Evolutionary conservation across 1,139 yeast species (phyloP).

Genomic region (Magnusiomyces ingens): DNA sequence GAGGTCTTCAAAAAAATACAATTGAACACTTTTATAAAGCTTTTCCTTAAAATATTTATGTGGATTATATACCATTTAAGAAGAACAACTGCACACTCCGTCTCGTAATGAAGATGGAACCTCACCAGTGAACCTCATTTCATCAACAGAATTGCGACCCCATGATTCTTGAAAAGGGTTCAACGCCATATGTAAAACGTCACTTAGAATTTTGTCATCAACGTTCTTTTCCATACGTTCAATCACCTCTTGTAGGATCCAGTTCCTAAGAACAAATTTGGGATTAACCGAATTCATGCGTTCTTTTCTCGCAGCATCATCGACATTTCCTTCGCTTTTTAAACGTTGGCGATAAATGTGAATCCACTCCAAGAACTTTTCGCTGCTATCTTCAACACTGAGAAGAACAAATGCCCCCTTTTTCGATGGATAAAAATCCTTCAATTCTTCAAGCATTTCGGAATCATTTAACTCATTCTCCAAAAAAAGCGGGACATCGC

Average conservation of each 20-base stretch:
- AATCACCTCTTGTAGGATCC: conserved; percentile 84
- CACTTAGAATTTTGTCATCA: conserved; percentile 25
- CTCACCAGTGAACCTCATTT: conserved; percentile 26
- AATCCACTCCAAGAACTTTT: conserved; percentile 33
- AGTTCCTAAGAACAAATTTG: conserved; percentile 70
- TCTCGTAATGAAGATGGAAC: conserved; percentile 25
- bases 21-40: background rate
- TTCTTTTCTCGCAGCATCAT: conserved; percentile 33
- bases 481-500: conserved; percentile 34
- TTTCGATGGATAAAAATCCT: conserved; percentile 3
- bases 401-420: conserved; percentile 18
- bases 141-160: conserved; percentile 27
- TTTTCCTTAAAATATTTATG: conserved; percentile 11
- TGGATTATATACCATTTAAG: too few species aligned
- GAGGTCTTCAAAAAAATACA: background rate
- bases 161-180: conserved; percentile 34
- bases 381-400: conserved; percentile 4
- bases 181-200: conserved; percentile 32
- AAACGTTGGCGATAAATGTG: conserved; percentile 37
- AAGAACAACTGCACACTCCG: conserved; percentile 29
- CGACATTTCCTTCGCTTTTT: conserved; percentile 34
- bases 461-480: conserved; percentile 1
- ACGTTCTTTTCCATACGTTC: conserved; percentile 25
- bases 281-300: conserved; percentile 58
- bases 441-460: conserved; percentile 14